A percentile compares a stretch with the other conserved stretches of the same genome.
Evolutionary conservation across 1,284 basidiomycete genomes (phyloP).

Genomic region (Ustilago sp.): DNA sequence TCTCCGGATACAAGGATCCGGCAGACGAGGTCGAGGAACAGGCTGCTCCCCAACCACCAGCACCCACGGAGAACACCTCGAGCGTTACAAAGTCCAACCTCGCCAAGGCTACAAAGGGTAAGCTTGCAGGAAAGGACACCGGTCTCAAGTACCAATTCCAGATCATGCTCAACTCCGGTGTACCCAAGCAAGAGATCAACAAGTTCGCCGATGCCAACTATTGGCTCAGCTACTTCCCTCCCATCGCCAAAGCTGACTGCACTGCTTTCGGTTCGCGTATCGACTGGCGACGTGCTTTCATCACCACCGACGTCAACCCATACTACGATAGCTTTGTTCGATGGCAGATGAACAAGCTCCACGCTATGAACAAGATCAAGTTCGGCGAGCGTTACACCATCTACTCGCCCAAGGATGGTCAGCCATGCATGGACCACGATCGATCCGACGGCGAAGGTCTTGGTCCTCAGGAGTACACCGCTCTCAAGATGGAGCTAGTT

Average conservation of each 20-base stretch:
- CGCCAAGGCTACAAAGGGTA: slow-evolving; percentile 93
- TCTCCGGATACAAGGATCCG: slow-evolving; percentile 77
- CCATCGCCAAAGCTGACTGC: slow-evolving; percentile 87
- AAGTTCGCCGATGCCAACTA: slow-evolving; percentile 92
- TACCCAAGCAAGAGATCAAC: slow-evolving; percentile 89
- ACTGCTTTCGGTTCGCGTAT: slow-evolving; percentile 89
- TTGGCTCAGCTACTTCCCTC: slow-evolving; percentile 96
- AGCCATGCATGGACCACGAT: slow-evolving; percentile 99
- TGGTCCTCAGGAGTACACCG: slow-evolving; percentile 96
- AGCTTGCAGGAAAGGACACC: slow-evolving; percentile 90
- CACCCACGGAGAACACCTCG: slow-evolving; percentile 48
- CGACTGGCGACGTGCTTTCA: slow-evolving; percentile 95
- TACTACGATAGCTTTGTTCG: slow-evolving; percentile 98
- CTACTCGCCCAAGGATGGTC: slow-evolving; percentile 98
- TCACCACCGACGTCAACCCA: slow-evolving; percentile 95
- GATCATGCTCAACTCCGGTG: slow-evolving; percentile 88
- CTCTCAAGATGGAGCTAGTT: slow-evolving; percentile 91
- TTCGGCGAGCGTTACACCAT: slow-evolving; percentile 99
- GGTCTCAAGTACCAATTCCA: slow-evolving; percentile 98
- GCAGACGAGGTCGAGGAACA: slow-evolving; percentile 72
- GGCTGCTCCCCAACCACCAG: slow-evolving; percentile 43
- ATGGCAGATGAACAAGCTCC: slow-evolving; percentile 97
- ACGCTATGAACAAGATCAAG: slow-evolving; percentile 74
- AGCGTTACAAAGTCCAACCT: slow-evolving; percentile 59
- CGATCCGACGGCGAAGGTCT: slow-evolving; percentile 93